Conservation (phyloP, 1,284 basidiomycete species). For the Pyrrhoderma lamaoense region DNA sequence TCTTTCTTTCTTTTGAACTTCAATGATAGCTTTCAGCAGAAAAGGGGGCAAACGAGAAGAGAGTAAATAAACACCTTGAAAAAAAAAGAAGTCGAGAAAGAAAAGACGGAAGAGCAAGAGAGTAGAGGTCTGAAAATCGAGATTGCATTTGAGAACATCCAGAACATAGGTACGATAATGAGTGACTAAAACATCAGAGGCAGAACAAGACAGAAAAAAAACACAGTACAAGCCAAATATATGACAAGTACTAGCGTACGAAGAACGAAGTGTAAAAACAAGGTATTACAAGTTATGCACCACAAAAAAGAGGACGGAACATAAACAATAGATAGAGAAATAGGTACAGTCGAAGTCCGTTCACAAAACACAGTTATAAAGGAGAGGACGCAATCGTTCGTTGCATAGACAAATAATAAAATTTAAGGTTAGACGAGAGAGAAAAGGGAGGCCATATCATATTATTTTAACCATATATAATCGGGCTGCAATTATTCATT, state of each 20-base stretch:
- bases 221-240: background rate
- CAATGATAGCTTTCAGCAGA: too few species aligned
- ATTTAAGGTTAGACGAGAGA: slow-evolving; percentile 1
- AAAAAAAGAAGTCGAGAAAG: background rate
- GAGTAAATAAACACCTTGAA: too few species aligned
- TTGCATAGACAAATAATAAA: slow-evolving; percentile 15
- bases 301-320: background rate
- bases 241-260: background rate
- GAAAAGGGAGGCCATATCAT: background rate
- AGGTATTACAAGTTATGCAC: background rate
- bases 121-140: background rate
- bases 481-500: slow-evolving; percentile 11
- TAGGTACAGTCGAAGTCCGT: slow-evolving; percentile 9
- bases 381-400: background rate
- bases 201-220: background rate
- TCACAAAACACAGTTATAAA: slow-evolving; percentile 8
- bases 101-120: background rate
- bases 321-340: background rate
- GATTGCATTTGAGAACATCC: too few species aligned
- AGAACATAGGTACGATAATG: too few species aligned
- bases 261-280: background rate
- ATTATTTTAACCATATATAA: background rate
- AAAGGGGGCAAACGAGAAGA: too few species aligned
- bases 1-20: too few species aligned
- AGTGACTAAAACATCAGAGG: background rate